Base-by-base conservation (phyloP, 352 stramenopile genomes). In the Pythium monospermum region DNA sequence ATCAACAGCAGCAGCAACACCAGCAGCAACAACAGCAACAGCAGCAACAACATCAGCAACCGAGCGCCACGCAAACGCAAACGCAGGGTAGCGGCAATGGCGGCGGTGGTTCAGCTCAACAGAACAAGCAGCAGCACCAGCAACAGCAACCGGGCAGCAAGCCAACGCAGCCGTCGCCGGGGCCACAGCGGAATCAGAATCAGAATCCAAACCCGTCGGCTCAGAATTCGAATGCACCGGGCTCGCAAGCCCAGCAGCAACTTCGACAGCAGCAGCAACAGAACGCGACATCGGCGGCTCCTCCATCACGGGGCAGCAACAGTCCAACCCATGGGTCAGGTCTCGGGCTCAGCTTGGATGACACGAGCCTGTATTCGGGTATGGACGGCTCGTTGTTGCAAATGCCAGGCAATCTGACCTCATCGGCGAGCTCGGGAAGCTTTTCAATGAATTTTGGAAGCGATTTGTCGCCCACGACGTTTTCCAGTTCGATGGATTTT, bases 381-480 rank as follows among this genome's bases (percentile, higher is more conserved):
- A 84, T 85, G 74, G 73, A 87, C 44, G 52, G 62, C 40, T 67
- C 59, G 27, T 45, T 83, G 48, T 33, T 85, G 48, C 74, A 83
- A 50, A 83, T 87, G 74, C 66, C 69, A 8, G 69, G 67, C 13
- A 81, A 69, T 26, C 57, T 87, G 27, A 56, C 50, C 26, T 64
- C 61, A 1, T 64, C 67, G 1, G 50, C 60, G 1, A 57, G 54
- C 15, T 68, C 66, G 18, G 75, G 63, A 11, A 68, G 54, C 26
- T 85, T 80, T 43, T 57, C 53, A 8, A 85, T 86, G 66, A 68
- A 62, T 36, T 88, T 86, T 45, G 59, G 60, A 27, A 85, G 78
- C 50, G 73, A 86, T 37, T 52, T 85, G 30, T 85, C 71, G 12
- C 76, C 76, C 1, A 84, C 73, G 16, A 76, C 73, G 48, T 85